These are phyloP conservation scores for Xylaria telfairii DNA, from an alignment of 495 filamentous ascomycete genomes.

Conservation along the genomic window DNA sequence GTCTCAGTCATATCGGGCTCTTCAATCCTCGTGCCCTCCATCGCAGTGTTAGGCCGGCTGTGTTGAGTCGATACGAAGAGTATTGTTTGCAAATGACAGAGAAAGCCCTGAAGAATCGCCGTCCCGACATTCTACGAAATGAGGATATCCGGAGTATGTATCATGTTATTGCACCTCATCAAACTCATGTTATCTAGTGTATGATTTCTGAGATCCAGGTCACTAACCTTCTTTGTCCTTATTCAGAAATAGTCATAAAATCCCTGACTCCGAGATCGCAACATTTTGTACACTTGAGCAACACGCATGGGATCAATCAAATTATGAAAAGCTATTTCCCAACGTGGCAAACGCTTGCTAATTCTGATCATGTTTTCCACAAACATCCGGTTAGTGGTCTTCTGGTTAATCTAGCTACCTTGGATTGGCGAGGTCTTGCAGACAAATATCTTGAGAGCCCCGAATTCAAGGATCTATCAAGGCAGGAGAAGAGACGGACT, in stretches of 20 bases:
- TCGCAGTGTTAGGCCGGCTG: background rate
- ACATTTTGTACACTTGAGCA: background rate
- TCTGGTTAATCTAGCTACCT: slow-evolving; percentile 26
- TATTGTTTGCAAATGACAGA: slow-evolving; percentile 31
- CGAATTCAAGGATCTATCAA: slow-evolving; percentile 19
- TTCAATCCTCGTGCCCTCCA: background rate
- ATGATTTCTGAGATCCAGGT: background rate
- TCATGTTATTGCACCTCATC: background rate
- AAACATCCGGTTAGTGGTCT: slow-evolving; percentile 15
- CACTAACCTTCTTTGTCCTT: background rate
- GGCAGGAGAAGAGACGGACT: slow-evolving; percentile 18
- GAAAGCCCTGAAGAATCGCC: slow-evolving; percentile 9
- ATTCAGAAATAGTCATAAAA: slow-evolving; percentile 1
- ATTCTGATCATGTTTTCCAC: background rate
- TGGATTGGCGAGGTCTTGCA: slow-evolving; percentile 33
- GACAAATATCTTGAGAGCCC: slow-evolving; percentile 22
- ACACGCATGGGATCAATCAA: background rate
- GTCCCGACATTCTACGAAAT: slow-evolving; percentile 23
- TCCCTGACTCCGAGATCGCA: background rate
- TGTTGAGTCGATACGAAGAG: slow-evolving; percentile 33
- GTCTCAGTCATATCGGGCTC: slow-evolving; percentile 27
- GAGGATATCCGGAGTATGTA: slow-evolving; percentile 6
- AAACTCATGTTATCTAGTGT: background rate
- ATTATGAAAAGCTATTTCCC: slow-evolving; percentile 18
- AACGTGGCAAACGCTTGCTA: slow-evolving; percentile 25